Base-by-base conservation (phyloP, 108 stramenopile species). In the Phaeodactylum tricornutum region DNA sequence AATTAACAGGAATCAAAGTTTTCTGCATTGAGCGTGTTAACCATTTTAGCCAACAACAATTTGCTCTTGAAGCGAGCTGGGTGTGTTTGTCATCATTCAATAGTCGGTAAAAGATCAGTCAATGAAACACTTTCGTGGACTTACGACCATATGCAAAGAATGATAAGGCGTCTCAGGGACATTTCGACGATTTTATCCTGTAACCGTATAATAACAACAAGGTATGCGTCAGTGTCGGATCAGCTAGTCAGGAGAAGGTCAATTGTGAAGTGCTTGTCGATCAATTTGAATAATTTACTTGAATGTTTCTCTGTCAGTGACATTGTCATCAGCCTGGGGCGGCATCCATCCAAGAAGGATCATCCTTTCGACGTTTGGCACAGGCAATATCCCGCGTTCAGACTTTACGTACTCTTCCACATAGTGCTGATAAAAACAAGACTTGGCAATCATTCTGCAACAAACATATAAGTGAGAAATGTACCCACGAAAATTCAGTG, bases 281-380 rank as follows among this genome's bases (percentile, higher is more conserved):
- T 75, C 74, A 71, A 47, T 59, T 58, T 66, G 62, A 71, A 71
- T 75, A 71, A 71, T 71, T 75, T 75, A 71, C 69, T 75, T 75
- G 74, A 75, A 75, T 71, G 74, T 71, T 71, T 71, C 43, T 75
- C 74, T 64, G 25, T 71, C 69, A 75, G 53, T 25, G 45, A 46
- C 22, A 46, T 28, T 40, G 42, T 59, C 61, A 55, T 75, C 74
- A 67, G 74, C 46, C 74, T 75, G 74, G 74, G 74, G 74, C 74
- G 74, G 74, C 74, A 75, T 71, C 69, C 74, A 75, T 45, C 47
- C 69, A 75, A 71, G 74, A 59, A 50, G 56, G 57, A 36, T 47
- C 66, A 67, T 75, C 74, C 64, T 68, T 45, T 75, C 74, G 62
- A 50, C 23, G 16, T 15, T 12, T 45, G 30, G 24, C n/a, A n/a